Conservation (phyloP, 495 filamentous ascomycete genomes). For the Astrocystis sublimbata region DNA sequence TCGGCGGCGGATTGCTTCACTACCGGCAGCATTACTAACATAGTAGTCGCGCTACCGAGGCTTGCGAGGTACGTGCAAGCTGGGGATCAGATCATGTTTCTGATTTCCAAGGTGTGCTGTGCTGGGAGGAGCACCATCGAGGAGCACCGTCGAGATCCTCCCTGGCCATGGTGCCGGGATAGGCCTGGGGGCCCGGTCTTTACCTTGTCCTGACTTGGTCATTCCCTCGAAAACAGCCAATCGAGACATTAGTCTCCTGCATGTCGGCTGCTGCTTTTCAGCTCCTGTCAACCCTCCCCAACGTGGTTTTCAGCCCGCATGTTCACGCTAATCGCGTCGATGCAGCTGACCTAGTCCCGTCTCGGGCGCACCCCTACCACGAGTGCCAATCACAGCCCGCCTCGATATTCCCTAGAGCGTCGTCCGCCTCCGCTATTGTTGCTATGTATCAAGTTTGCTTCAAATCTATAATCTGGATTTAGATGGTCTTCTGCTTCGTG, state of each 20-base stretch:
- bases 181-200: constrained; percentile 9
- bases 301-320: constrained; percentile 31
- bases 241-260: constrained; percentile 29
- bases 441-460: constrained; percentile 21
- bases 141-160: too few relatives aligned
- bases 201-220: constrained; percentile 12
- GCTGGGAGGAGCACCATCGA: neutral
- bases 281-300: constrained; percentile 24
- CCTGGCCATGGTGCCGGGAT: too few relatives aligned
- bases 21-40: neutral
- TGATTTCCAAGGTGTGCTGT: neutral
- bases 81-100: too few relatives aligned
- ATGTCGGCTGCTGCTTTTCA: constrained; percentile 31
- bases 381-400: constrained; percentile 25
- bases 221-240: constrained; percentile 17
- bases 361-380: constrained; percentile 25
- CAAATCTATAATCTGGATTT: constrained; percentile 20
- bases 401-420: constrained; percentile 9
- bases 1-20: neutral
- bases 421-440: constrained; percentile 25
- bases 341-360: constrained; percentile 33
- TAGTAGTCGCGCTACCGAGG: neutral
- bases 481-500: constrained; percentile 18
- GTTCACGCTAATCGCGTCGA: constrained; percentile 20
- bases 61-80: neutral